These are phyloP conservation scores for Mycena chlorophos DNA, from an alignment of 768 basidiomycete species.

Conservation along the genomic window DNA sequence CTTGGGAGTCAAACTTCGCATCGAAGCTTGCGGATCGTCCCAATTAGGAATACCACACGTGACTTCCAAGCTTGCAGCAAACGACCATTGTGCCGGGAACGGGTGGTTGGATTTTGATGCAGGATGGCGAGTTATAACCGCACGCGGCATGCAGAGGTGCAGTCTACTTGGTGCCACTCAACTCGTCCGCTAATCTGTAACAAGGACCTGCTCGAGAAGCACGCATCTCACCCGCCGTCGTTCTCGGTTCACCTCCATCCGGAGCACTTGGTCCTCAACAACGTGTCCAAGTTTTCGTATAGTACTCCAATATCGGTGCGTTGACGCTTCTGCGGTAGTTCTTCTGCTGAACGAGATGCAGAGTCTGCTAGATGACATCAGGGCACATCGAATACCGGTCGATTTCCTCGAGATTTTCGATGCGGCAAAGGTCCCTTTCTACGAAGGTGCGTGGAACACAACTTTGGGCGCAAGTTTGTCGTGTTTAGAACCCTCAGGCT, in stretches of 20 bases:
- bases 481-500: conserved; percentile 47
- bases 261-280: conserved; percentile 83
- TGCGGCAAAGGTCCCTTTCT: conserved; percentile 70
- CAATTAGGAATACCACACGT: no score
- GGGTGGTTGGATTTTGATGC: conserved; percentile 18
- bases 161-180: neutral
- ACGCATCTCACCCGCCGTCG: conserved; percentile 61
- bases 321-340: neutral
- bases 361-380: conserved; percentile 82
- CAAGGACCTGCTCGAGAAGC: conserved; percentile 59
- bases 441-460: conserved; percentile 63
- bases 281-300: conserved; percentile 79
- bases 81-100: no score
- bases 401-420: conserved; percentile 86
- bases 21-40: no score
- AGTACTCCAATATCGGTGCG: conserved; percentile 70
- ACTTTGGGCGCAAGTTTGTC: neutral
- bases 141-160: conserved; percentile 54
- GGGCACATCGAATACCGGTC: conserved; percentile 79
- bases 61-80: no score
- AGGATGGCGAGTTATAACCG: conserved; percentile 74
- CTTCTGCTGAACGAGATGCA: conserved; percentile 28
- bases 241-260: conserved; percentile 77
- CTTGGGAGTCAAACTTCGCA: no score
- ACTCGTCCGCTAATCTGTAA: conserved; percentile 7